Evolutionary conservation across 2,329 filamentous ascomycete species (phyloP).

Genomic region (Curvularia eragrostidis): DNA sequence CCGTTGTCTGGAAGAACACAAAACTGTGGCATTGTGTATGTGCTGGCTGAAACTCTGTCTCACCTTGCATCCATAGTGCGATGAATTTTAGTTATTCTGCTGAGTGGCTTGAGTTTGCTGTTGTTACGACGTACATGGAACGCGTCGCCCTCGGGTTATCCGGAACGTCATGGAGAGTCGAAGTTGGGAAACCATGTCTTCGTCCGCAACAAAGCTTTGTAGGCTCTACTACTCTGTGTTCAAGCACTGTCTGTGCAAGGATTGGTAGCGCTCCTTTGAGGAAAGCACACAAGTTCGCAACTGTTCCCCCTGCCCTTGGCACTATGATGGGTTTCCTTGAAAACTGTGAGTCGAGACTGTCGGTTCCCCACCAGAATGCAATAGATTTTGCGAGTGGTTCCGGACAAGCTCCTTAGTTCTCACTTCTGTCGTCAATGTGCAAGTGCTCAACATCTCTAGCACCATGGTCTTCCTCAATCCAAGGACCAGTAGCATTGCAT

Average conservation of each 20-base stretch:
- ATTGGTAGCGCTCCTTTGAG: neutral
- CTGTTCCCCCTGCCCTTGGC: constrained; percentile 6
- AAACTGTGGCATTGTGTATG: neutral
- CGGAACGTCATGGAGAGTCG: neutral
- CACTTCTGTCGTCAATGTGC: too few relatives aligned
- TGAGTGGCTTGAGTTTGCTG: neutral
- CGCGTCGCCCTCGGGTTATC: neutral
- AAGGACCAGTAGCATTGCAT: neutral
- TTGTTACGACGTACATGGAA: neutral
- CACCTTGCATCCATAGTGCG: neutral
- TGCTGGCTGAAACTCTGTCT: neutral
- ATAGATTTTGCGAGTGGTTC: constrained; percentile 2
- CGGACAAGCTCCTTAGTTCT: constrained; percentile 1
- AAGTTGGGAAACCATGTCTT: neutral
- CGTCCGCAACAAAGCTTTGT: neutral
- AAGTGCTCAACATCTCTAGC: neutral
- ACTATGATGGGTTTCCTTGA: neutral
- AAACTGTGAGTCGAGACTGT: constrained; percentile 2
- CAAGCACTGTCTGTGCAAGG: neutral
- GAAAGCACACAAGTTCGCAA: neutral
- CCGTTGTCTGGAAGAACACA: neutral
- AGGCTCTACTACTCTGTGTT: constrained; percentile 1
- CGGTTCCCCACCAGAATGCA: constrained; percentile 8
- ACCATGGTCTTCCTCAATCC: neutral
- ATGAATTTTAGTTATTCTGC: neutral